These are phyloP conservation scores for Panicum hallii DNA, from an alignment of 202 grass and related monocot genomes.

Conservation along the genomic window DNA sequence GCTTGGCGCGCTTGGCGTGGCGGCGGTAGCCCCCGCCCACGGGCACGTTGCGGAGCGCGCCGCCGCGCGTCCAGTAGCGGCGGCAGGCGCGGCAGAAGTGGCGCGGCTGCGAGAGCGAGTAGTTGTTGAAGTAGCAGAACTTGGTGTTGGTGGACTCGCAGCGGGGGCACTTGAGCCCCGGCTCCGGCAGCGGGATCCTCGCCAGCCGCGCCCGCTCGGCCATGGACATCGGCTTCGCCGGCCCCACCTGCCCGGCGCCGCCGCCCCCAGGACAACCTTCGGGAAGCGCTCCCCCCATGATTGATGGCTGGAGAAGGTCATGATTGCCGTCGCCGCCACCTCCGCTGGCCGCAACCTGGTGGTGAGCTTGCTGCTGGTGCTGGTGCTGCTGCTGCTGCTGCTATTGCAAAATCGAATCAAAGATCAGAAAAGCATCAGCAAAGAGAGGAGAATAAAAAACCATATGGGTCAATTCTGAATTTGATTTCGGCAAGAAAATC, in stretches of 20 bases:
- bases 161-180: slow-evolving; percentile 85
- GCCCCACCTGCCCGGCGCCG: slow-evolving; percentile 42
- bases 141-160: slow-evolving; percentile 95
- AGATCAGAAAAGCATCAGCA: slow-evolving; percentile 13
- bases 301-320: slow-evolving; percentile 53
- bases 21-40: slow-evolving; percentile 76
- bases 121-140: slow-evolving; percentile 99
- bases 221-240: slow-evolving; percentile 61
- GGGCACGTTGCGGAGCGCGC: slow-evolving; percentile 75
- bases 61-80: slow-evolving; percentile 88
- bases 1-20: slow-evolving; percentile 65
- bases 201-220: slow-evolving; percentile 64
- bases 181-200: slow-evolving; percentile 73
- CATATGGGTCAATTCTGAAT: background rate
- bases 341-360: slow-evolving; percentile 14
- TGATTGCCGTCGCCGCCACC: slow-evolving; percentile 35
- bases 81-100: slow-evolving; percentile 92
- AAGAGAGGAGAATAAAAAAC: slow-evolving; percentile 9
- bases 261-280: slow-evolving; percentile 22
- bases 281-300: slow-evolving; percentile 42
- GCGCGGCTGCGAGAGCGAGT: slow-evolving; percentile 81
- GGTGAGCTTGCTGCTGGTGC: slow-evolving; percentile 66
- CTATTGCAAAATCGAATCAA: slow-evolving; percentile 49
- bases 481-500: background rate
- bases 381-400: slow-evolving; percentile 70